A percentile compares a stretch with the other conserved stretches of the same genome.
phyloP scores from a whole-genome alignment of 441 rosid genomes.

The Gossypium lobatum region DNA sequence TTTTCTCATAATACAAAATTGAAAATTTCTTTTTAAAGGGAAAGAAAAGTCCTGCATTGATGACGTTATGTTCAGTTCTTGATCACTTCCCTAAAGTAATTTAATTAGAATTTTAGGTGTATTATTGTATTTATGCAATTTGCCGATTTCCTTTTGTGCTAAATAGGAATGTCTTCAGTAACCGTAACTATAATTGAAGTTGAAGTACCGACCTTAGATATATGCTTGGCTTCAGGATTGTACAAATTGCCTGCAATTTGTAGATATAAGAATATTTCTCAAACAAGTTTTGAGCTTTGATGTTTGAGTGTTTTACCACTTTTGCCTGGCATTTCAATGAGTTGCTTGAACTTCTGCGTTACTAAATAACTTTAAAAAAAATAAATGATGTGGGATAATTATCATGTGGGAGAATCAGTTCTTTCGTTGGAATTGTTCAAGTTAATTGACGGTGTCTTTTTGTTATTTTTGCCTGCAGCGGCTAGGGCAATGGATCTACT shows the following conservation, averaged over 20 bases:
- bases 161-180: background rate
- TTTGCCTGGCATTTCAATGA: background rate
- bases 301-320: background rate
- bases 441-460: background rate
- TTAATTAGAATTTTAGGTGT: background rate
- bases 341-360: background rate
- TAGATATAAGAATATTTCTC: background rate
- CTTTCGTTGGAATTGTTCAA: background rate
- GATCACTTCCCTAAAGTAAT: background rate
- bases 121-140: background rate
- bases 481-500: constrained; percentile 50
- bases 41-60: background rate
- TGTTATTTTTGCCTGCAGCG: constrained; percentile 30
- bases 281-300: background rate
- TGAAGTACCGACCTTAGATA: background rate
- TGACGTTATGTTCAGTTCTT: background rate
- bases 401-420: background rate
- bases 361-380: background rate
- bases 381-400: background rate
- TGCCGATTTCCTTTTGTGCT: background rate
- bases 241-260: background rate
- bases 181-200: background rate
- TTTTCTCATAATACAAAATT: background rate
- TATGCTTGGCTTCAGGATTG: background rate
- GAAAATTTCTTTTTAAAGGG: background rate